Percentiles rank a stretch among this genome's conserved stretches.
Conservation (phyloP, 106 monocot genomes). For the Cymbidium sinense region DNA sequence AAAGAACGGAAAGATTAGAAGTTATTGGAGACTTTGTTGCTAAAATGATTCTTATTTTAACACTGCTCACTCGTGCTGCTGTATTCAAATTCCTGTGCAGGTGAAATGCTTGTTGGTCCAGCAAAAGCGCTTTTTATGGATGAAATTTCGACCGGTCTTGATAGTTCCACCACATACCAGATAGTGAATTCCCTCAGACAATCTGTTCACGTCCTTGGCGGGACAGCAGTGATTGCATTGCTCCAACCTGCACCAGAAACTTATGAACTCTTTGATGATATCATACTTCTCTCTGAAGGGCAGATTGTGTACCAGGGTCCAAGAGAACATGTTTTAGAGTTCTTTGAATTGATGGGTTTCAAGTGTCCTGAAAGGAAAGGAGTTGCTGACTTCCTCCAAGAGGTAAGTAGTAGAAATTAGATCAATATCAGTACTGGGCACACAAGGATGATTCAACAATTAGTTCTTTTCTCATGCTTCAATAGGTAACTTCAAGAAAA, state of each 20-base stretch:
- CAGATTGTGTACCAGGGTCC: slow-evolving; percentile 51
- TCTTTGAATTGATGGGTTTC: slow-evolving; percentile 50
- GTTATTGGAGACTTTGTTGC: background rate
- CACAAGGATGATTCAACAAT: background rate
- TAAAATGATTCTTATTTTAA: background rate
- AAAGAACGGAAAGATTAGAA: background rate
- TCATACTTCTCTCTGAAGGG: slow-evolving; percentile 53
- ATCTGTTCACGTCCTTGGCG: slow-evolving; percentile 36
- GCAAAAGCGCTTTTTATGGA: slow-evolving; percentile 56
- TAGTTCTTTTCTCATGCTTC: background rate
- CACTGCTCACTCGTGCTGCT: background rate
- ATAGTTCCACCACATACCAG: slow-evolving; percentile 56
- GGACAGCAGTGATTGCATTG: slow-evolving; percentile 40
- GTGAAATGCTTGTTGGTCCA: slow-evolving; percentile 57
- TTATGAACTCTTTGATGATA: slow-evolving; percentile 47
- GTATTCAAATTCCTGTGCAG: slow-evolving; percentile 10
- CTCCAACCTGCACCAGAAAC: slow-evolving; percentile 61
- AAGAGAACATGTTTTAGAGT: slow-evolving; percentile 40
- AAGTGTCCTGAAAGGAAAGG: slow-evolving; percentile 54
- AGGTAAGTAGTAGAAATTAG: slow-evolving; percentile 17
- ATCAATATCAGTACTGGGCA: background rate
- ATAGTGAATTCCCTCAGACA: slow-evolving; percentile 47
- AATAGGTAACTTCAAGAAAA: slow-evolving; percentile 47
- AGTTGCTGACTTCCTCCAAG: slow-evolving; percentile 55
- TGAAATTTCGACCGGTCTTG: slow-evolving; percentile 59